Base-by-base conservation (phyloP, 2,329 filamentous ascomycete genomes). In the Colletotrichum sp. region DNA sequence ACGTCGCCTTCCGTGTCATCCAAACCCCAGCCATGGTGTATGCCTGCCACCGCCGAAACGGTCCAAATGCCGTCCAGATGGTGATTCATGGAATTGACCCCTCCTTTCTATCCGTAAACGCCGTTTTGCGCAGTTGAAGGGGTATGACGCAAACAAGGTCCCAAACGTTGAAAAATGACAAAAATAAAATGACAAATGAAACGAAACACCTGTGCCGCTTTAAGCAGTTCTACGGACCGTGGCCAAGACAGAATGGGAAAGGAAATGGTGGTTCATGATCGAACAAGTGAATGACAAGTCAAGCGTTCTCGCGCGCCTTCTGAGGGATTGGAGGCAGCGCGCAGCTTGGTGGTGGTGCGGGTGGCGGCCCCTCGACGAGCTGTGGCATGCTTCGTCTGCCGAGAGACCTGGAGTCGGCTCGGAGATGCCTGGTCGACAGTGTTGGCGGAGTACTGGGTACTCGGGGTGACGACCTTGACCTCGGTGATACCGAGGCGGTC, bases 251-350 rank as follows among this genome's bases (percentile, higher is more conserved):
- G 32, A 64, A 72, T 34, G 13, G 24, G 6, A 63, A 30, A 48
- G 10, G 18, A 59, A 34, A 18, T 3, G 16, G 28, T 26, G 26
- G 26, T 36, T 68, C 26, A 24, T 24, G 28, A 39, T 24, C 28
- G 26, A 48, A 28, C 65, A 24, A 65, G 34, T 24, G 30, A 75
- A 60, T 26, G 60, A 55, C 36, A 28, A 26, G 66, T 39, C 39
- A 75, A 32, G 67, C 52, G 13, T 63, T 57, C 34, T 60, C 55
- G 43, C 39, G 67, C 61, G 39, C 13, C n/a, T 75, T 75, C 13
- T 66, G 74, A 28, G 89, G 90, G 52, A 91, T 85, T 0, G 90
- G 90, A 21, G 90, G 90, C 26, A 92, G 84, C 16, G 90, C 89
- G 77, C 87, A 87, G 13, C 84, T 90, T 28, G 90, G 90, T 7